phyloP scores from a whole-genome alignment of 768 basidiomycete species.

The Panaeolus papilionaceus region DNA sequence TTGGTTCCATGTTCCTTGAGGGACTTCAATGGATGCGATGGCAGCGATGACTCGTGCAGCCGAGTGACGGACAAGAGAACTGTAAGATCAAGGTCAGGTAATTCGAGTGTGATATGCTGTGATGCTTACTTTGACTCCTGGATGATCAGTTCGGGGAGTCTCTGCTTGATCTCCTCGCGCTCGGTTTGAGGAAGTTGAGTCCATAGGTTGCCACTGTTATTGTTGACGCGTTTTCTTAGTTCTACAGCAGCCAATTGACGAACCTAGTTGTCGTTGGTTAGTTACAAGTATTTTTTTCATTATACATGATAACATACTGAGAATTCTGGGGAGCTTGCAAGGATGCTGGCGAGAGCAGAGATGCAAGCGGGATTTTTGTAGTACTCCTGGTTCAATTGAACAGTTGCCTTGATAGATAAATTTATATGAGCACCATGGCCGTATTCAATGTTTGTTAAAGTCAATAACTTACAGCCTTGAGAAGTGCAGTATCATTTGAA shows the following conservation, averaged over 20 bases:
- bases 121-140: constrained; percentile 74
- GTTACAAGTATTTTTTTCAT: constrained; percentile 21
- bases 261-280: constrained; percentile 57
- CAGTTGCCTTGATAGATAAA: constrained; percentile 71
- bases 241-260: constrained; percentile 98
- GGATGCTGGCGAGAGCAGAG: constrained; percentile 86
- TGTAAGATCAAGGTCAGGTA: constrained; percentile 39
- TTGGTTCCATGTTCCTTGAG: constrained; percentile 78
- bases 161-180: constrained; percentile 84
- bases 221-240: constrained; percentile 88
- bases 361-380: constrained; percentile 94
- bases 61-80: constrained; percentile 91
- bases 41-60: constrained; percentile 92
- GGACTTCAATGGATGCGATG: constrained; percentile 89
- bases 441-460: not conserved
- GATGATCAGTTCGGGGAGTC: constrained; percentile 80
- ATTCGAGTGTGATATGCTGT: constrained; percentile 17
- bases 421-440: constrained; percentile 15
- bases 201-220: constrained; percentile 87
- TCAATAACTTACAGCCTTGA: constrained; percentile 79
- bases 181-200: constrained; percentile 65
- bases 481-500: constrained; percentile 85
- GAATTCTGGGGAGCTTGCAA: constrained; percentile 83
- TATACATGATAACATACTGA: constrained; percentile 59
- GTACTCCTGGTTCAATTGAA: constrained; percentile 88